Evolutionary conservation across 352 stramenopile genomes (phyloP), one percentile per base, ranked within the genome.

Genomic region (Phytophthora sojae): DNA sequence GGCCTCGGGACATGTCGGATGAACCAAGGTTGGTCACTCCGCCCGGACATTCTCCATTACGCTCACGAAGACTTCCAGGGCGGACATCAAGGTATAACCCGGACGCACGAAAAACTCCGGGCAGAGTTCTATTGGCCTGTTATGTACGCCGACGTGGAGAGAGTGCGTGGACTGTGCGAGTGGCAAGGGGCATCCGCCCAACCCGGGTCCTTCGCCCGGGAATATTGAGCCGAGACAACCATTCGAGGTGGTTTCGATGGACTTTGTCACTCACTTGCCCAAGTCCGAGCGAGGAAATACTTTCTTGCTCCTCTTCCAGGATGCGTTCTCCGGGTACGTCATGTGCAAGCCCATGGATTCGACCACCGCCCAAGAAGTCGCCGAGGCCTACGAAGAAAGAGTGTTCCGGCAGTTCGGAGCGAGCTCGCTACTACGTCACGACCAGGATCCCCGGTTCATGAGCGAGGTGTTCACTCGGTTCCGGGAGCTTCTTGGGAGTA

Each of bases 381-480:
- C 69, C 0, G 63, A 79, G 57, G 76, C 60, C 0, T 81, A 77
- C 21, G 58, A 77, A 26, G 44, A 61, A 30, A 45, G 64, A 0
- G 65, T 83, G 7, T 77, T 72, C 61, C 35, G 56, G 4, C 37
- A 54, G 3, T 82, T 75, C 15, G 77, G 74, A 1, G 74, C 77
- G 0, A 74, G 61, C 15, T 19, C 56, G 0, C 0, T 71, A 6
- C 64, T 80, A 2, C 67, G 67, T 0, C 64, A 73, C 6, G 73
- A 81, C 21, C 69, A 67, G 0, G 74, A 82, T 14, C 67, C 64
- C 0, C 7, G 52, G 0, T 84, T 82, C 39, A 80, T 84, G n/a
- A n/a, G n/a, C n/a, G n/a, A n/a, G n/a, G n/a, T n/a, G n/a, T n/a
- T n/a, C n/a, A n/a, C n/a, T n/a, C n/a, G n/a, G n/a, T n/a, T n/a